Conservation (phyloP, 2,329 filamentous ascomycete genomes). For the Trichoderma citrinoviride region DNA sequence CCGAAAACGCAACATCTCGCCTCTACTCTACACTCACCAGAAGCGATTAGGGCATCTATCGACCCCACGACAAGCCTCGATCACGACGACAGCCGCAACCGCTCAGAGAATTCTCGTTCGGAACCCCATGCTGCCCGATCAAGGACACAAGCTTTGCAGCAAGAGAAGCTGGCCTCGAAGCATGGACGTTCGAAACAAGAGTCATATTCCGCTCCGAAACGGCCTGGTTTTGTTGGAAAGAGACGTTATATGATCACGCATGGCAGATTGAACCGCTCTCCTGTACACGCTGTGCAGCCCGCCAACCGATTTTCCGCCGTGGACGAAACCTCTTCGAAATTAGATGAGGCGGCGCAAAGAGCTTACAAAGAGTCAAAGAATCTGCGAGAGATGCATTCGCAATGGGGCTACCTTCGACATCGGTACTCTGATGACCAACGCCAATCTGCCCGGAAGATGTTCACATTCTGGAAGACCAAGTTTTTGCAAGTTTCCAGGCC, state of each 20-base stretch:
- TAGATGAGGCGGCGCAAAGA: neutral
- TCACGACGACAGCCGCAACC: neutral
- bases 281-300: neutral
- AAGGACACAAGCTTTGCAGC: neutral
- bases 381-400: conserved; percentile 24
- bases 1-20: neutral
- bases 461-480: conserved; percentile 34
- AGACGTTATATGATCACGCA: conserved; percentile 15
- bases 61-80: neutral
- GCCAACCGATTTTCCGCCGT: conserved; percentile 4
- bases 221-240: neutral
- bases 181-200: neutral
- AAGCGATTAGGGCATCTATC: neutral
- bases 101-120: neutral
- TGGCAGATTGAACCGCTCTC: conserved; percentile 1
- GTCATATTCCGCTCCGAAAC: neutral
- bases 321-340: neutral
- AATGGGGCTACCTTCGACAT: conserved; percentile 37
- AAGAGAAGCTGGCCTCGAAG: neutral
- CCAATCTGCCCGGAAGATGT: conserved; percentile 25
- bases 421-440: conserved; percentile 29
- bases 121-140: neutral
- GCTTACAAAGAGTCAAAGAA: neutral
- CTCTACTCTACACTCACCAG: neutral
- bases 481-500: conserved; percentile 25